Conservation (phyloP, 2,329 filamentous ascomycete genomes). For the Cladosporium cucumerinum region DNA sequence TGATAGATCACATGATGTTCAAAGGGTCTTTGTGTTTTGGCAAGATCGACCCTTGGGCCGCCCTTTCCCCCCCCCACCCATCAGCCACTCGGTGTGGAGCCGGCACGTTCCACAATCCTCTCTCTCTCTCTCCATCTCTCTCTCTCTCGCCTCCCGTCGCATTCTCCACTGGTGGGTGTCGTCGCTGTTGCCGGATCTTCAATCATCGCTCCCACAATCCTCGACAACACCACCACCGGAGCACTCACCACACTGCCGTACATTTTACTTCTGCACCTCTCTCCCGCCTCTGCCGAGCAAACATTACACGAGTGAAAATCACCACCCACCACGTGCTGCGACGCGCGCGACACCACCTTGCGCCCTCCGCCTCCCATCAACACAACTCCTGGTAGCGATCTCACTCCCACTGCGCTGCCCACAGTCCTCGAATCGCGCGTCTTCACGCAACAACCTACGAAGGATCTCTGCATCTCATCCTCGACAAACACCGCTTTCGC, state of each 20-base stretch:
- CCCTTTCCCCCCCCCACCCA: no score
- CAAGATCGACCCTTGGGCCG: background rate
- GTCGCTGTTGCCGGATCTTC: background rate
- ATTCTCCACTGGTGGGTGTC: background rate
- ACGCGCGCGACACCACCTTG: background rate
- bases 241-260: background rate
- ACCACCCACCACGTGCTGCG: background rate
- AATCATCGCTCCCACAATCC: background rate
- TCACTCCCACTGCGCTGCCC: background rate
- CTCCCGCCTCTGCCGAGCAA: background rate
- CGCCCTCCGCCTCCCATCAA: background rate
- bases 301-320: background rate
- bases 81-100: background rate
- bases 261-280: background rate
- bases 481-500: background rate
- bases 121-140: no score
- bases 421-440: background rate
- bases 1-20: background rate
- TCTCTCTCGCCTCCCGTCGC: background rate
- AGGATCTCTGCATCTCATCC: background rate
- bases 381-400: background rate
- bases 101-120: background rate
- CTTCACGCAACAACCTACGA: background rate
- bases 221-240: background rate
- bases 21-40: background rate